Base-by-base conservation (phyloP, 805 yeast genomes). In the Yamadazyma nakazawae region DNA sequence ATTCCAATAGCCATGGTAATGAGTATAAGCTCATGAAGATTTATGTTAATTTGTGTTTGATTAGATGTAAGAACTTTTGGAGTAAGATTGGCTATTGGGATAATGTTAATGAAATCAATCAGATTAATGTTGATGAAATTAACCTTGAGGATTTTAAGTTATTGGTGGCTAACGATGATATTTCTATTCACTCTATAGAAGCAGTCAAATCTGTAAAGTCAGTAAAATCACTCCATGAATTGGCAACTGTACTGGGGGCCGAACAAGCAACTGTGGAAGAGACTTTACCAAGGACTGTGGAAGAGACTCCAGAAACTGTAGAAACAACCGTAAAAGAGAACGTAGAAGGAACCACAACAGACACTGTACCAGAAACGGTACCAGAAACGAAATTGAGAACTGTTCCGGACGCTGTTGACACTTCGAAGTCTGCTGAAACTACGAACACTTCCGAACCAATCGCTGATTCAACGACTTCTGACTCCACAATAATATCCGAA, bases 21-120 rank as follows among this genome's bases (percentile, higher is more conserved):
- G 76, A 72, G 52, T 57, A 63, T 13, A 63, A 67, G 41, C 46
- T 69, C 43, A 60, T 70, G 47, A 72, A 72, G 51, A 55, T 71
- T n/a, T 91, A 96, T 86, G 45, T 67, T 37, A 61, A 68, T 54
- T 53, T 72, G 34, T 54, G 62, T 9, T 76, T 82, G 55, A 71
- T 88, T 17, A 78, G 96, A 45, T 78, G 80, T 36, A 84, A 85
- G 59, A 72, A 91, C 53, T 88, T 85, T 66, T 92, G 96, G 92
- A 74, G 95, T 8, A 81, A 88, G 52, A 63, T 84, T 18, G 97
- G 97, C 5, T 75, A 82, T 26, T 86, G 92, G 91, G 87, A 84
- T 48, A 61, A 73, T 34, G 69, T 65, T 5, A 70, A 66, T 35
- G 71, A 67, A 48, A 52, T 67, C 11, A 59, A 61, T 42, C 62